Conservation (phyloP, 345 rosid genomes). For the Gossypium anomalum region DNA sequence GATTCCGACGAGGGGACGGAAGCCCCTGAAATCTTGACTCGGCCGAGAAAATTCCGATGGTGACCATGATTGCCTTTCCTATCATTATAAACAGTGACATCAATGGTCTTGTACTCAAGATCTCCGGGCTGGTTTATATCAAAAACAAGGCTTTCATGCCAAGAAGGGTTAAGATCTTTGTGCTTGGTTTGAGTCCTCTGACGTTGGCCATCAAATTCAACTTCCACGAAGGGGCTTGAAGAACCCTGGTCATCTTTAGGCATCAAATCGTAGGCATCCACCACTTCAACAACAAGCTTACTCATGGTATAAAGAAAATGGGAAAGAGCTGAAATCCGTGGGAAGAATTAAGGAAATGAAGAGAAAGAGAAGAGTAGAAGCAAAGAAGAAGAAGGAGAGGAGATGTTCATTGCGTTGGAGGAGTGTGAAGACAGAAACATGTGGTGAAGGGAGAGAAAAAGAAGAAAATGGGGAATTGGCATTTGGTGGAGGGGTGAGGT, state of each 20-base stretch:
- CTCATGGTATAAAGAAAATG: constrained; percentile 38
- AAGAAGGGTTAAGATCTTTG: constrained; percentile 64
- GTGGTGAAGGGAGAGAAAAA: constrained; percentile 10
- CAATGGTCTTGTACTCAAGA: constrained; percentile 44
- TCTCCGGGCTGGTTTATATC: constrained; percentile 34
- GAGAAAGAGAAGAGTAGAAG: constrained; percentile 20
- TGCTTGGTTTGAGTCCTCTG: constrained; percentile 60
- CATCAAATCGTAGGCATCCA: constrained; percentile 71
- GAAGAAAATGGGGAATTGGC: not conserved
- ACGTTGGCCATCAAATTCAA: constrained; percentile 49
- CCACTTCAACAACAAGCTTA: constrained; percentile 66
- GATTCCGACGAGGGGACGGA: constrained; percentile 56
- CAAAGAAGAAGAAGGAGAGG: constrained; percentile 24
- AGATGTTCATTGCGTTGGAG: constrained; percentile 17
- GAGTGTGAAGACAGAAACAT: constrained; percentile 31
- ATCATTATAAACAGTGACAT: constrained; percentile 56
- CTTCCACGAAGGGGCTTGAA: constrained; percentile 67
- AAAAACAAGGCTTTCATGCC: constrained; percentile 73
- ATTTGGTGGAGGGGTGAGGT: constrained; percentile 14
- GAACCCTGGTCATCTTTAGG: constrained; percentile 86
- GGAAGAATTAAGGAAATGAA: not conserved
- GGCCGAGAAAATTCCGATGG: constrained; percentile 67
- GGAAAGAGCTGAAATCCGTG: not conserved
- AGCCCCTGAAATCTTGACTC: constrained; percentile 65
- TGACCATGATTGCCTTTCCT: constrained; percentile 34